A percentile compares a stretch with the other conserved stretches of the same genome.
These are phyloP conservation scores for Phytophthora crassamura DNA, from an alignment of 352 stramenopile species.

Conservation along the genomic window DNA sequence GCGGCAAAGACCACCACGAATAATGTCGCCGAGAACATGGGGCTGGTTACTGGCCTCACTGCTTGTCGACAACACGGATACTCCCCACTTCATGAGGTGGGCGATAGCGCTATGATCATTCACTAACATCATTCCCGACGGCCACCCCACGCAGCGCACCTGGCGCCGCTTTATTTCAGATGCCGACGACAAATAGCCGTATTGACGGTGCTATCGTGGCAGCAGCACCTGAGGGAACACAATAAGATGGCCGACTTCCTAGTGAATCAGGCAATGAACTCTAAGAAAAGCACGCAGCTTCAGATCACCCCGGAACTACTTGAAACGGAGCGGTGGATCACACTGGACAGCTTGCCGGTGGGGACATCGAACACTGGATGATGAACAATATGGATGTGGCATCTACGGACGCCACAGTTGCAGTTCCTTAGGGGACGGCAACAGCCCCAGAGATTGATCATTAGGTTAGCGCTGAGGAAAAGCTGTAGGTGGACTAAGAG, in stretches of 20 bases:
- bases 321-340: no score
- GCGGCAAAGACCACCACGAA: neutral
- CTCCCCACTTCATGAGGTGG: constrained; percentile 3
- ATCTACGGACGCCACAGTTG: neutral
- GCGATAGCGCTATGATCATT: neutral
- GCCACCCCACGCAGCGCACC: neutral
- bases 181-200: neutral
- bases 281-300: neutral
- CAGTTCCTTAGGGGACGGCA: no score
- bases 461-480: no score
- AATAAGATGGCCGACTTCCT: constrained; percentile 1
- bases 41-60: neutral
- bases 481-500: neutral
- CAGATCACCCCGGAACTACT: neutral
- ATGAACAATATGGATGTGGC: neutral
- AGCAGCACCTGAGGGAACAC: neutral
- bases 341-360: neutral
- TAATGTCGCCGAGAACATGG: constrained; percentile 6
- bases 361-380: neutral
- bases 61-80: neutral
- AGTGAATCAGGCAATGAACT: constrained; percentile 2
- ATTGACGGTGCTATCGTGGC: neutral
- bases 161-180: neutral
- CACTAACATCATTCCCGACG: neutral
- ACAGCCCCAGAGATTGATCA: no score